A percentile compares a stretch with the other conserved stretches of the same genome.
Evolutionary conservation across 1,284 basidiomycete species (phyloP).

Genomic region (Austroboletus rostrupii): DNA sequence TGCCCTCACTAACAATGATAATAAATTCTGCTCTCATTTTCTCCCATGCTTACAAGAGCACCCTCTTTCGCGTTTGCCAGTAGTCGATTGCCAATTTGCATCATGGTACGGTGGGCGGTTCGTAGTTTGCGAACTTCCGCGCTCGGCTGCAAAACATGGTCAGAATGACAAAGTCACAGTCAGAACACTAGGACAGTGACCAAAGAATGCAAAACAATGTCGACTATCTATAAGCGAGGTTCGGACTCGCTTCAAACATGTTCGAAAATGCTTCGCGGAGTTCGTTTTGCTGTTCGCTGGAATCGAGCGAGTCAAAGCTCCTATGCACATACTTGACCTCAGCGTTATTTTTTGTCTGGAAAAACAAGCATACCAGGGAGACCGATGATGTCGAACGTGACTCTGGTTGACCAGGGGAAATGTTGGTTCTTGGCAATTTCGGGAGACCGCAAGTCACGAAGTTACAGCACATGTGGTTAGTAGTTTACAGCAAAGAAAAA

Average conservation of each 20-base stretch:
- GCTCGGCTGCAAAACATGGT: neutral
- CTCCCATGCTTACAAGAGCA: conserved; percentile 16
- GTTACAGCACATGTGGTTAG: conserved; percentile 28
- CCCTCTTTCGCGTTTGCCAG: conserved; percentile 43
- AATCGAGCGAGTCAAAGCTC: conserved; percentile 54
- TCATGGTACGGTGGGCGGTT: conserved; percentile 21
- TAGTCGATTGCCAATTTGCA: conserved; percentile 41
- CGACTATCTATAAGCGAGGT: conserved; percentile 32
- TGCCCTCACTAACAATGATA: conserved; percentile 55
- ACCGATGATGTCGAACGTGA: conserved; percentile 68
- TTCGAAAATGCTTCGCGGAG: conserved; percentile 45
- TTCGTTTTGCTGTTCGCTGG: conserved; percentile 38
- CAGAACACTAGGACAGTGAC: neutral
- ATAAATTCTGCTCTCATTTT: conserved; percentile 43
- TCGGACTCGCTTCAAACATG: conserved; percentile 35
- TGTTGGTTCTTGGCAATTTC: conserved; percentile 35
- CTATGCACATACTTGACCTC: conserved; percentile 23
- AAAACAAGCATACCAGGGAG: conserved; percentile 44
- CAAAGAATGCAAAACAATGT: neutral
- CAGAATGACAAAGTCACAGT: neutral
- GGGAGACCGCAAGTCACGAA: conserved; percentile 42
- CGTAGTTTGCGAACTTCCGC: conserved; percentile 1
- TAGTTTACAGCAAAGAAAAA: neutral
- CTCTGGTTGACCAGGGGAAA: conserved; percentile 52
- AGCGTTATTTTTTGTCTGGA: neutral